These are phyloP conservation scores for Glycine tomentella DNA, from an alignment of 306 rosid genomes.

Conservation along the genomic window DNA sequence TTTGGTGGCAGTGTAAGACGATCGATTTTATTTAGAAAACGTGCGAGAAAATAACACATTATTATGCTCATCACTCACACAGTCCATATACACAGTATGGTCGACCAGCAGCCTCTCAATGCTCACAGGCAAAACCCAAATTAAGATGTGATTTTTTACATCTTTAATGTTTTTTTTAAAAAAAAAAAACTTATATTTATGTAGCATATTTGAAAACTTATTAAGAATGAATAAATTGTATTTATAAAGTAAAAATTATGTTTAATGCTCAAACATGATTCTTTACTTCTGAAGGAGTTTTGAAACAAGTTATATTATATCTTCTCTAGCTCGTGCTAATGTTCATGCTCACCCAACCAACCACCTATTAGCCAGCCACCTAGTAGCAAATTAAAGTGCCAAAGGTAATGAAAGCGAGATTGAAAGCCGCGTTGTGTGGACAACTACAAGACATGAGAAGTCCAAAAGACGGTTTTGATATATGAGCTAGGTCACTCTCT, in stretches of 20 bases:
- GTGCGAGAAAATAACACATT: constrained; percentile 32
- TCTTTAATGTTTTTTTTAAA: no score
- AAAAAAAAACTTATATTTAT: no score
- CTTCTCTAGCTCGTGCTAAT: no score
- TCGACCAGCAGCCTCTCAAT: not conserved
- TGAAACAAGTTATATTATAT: not conserved
- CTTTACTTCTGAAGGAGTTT: no score
- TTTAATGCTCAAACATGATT: no score
- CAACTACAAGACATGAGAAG: constrained; percentile 42
- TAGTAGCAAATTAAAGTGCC: constrained; percentile 30
- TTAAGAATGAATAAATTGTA: no score
- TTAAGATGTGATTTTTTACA: no score
- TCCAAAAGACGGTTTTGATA: constrained; percentile 21
- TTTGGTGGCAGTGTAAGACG: constrained; percentile 33
- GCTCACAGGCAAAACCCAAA: no score
- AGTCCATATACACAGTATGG: not conserved
- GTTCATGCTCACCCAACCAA: not conserved
- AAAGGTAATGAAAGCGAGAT: constrained; percentile 36
- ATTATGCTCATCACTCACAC: no score
- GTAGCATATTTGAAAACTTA: no score
- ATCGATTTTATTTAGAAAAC: constrained; percentile 30
- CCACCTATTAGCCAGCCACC: not conserved
- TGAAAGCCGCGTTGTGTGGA: constrained; percentile 37
- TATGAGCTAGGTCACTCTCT: constrained; percentile 26
- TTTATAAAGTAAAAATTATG: no score